Evolutionary conservation across 1,139 yeast species (phyloP), one percentile per base, ranked within the genome.

Genomic region (Torulaspora pretoriensis): DNA sequence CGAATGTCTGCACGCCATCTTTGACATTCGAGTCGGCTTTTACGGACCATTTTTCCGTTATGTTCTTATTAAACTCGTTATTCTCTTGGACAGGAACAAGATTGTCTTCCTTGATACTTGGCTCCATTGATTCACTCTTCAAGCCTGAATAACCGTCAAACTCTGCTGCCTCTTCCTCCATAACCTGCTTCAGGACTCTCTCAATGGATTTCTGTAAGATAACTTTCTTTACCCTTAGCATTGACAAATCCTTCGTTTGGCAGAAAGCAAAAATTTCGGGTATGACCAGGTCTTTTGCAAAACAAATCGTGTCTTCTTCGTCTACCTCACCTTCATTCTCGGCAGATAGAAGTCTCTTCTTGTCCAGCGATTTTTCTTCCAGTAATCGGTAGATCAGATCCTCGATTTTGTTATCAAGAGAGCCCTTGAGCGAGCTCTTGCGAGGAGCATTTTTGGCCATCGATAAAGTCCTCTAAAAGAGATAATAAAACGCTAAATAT

Each of bases 41-140:
- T 19, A 60, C 57, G 42, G 72, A 74, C 97, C 96, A 89, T 41
- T 81, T 65, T 13, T 80, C 74, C 0, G 83, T 84, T 2, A 89
- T 84, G 22, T 84, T 78, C 58, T 82, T 86, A 63, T 90, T 90
- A 68, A 87, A 74, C 3, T 77, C 71, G 57, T 88, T 89, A 3
- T 71, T 59, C 49, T 81, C 84, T 38, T 69, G 70, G 1, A 72
- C 80, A 2, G 76, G 80, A 85, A 87, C 80, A 50, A 86, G 57
- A 24, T 78, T 75, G 36, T 60, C 64, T 37, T 54, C 60, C 16
- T 58, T 65, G 28, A 68, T 70, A 9, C 57, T 55, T 3, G 61
- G 68, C 32, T 57, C 60, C 3, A 45, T 48, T 1, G 42, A 14
- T 45, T 47, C 55, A 24, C 57, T 57, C 38, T 63, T 58, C 33